Conservation (phyloP, 345 rosid genomes). For the Trapa incisa region DNA sequence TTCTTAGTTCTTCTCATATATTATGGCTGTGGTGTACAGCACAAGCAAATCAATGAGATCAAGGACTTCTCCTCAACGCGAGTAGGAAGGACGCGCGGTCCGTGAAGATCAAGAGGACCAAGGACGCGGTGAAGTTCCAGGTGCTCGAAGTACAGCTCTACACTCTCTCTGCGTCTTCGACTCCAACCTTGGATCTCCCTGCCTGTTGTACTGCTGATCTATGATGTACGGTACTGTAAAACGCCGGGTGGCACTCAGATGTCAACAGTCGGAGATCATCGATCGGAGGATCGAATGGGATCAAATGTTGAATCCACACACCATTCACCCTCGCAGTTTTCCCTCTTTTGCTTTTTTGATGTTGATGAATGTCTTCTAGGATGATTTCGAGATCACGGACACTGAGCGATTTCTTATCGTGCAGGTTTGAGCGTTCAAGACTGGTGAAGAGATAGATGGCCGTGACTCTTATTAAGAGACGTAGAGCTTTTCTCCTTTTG, state of each 20-base stretch:
- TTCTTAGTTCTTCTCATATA: not conserved
- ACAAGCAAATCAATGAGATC: constrained; percentile 86
- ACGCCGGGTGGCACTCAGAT: not conserved
- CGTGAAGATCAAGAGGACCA: constrained; percentile 81
- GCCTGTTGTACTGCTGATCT: not conserved
- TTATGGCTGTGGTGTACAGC: constrained; percentile 24
- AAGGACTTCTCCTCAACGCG: constrained; percentile 86
- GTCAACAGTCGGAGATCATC: not conserved
- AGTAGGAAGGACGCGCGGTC: constrained; percentile 90
- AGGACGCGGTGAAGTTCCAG: constrained; percentile 75
- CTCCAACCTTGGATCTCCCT: not conserved
- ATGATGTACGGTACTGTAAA: not conserved
- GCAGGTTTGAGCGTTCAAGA: constrained; percentile 82
- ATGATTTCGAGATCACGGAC: not conserved
- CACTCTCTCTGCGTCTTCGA: constrained; percentile 83
- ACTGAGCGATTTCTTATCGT: not conserved
- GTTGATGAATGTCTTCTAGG: not conserved
- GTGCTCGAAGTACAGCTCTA: constrained; percentile 81
- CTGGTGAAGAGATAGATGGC: constrained; percentile 22
- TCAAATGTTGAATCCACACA: not conserved
- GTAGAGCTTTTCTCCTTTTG: not conserved
- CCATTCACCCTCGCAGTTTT: not conserved
- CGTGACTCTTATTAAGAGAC: not conserved
- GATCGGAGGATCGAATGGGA: not conserved
- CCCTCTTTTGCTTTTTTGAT: not conserved